Percentiles rank a stretch among this genome's conserved stretches.
Conservation (phyloP, 148 eudicot species). For the Heliamphora exappendiculata region DNA sequence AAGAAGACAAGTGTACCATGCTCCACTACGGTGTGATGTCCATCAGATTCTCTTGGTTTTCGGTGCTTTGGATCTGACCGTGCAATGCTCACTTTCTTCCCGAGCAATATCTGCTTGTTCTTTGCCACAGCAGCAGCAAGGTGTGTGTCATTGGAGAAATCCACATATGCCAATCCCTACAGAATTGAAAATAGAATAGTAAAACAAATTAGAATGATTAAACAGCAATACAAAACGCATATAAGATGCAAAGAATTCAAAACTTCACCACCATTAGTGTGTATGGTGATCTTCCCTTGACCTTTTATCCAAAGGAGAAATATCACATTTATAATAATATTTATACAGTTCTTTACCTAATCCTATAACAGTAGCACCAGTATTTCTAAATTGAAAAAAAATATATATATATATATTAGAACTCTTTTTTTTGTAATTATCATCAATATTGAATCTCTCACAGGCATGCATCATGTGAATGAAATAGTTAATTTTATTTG, state of each 20-base stretch:
- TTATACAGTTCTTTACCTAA: not conserved
- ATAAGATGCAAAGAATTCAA: not conserved
- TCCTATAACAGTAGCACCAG: not conserved
- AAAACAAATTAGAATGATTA: not conserved
- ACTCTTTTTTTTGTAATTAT: too few relatives aligned
- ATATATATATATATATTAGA: too few relatives aligned
- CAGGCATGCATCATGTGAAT: not conserved
- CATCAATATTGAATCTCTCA: not conserved
- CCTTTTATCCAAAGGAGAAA: not conserved
- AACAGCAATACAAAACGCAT: not conserved
- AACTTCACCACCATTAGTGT: not conserved
- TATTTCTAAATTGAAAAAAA: not conserved
- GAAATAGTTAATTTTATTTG: not conserved
- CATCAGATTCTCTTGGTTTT: constrained; percentile 37
- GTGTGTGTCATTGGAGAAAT: constrained; percentile 71
- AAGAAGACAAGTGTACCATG: constrained; percentile 25
- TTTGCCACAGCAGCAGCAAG: constrained; percentile 73
- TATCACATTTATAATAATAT: not conserved
- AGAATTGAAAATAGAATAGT: constrained; percentile 6
- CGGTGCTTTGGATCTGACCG: constrained; percentile 69
- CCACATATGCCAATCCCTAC: constrained; percentile 96
- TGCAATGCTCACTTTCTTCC: constrained; percentile 64
- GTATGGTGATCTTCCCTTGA: not conserved
- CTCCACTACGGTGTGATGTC: constrained; percentile 21
- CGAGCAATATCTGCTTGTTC: constrained; percentile 55